These are phyloP conservation scores for Diaporthe capsici DNA, from an alignment of 2,329 filamentous ascomycete species.

Conservation along the genomic window DNA sequence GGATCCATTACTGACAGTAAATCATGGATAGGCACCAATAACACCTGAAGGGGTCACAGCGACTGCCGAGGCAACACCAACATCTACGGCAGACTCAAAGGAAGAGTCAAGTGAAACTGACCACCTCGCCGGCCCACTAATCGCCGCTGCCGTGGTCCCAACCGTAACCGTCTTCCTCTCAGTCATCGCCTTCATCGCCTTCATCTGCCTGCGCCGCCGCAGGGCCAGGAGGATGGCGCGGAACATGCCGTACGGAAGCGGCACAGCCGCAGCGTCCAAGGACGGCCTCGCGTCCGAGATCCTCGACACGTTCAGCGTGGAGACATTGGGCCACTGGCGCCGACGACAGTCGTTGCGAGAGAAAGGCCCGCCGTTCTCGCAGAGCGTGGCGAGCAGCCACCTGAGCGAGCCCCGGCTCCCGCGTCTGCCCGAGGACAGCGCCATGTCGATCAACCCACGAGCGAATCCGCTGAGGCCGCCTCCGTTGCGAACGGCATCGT, in stretches of 20 bases:
- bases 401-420: slow-evolving; percentile 13
- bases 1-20: not conserved
- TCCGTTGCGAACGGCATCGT: not conserved
- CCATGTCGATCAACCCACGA: slow-evolving; percentile 6
- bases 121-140: slow-evolving; percentile 27
- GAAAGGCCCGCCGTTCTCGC: not conserved
- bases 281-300: slow-evolving; percentile 30
- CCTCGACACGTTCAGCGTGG: slow-evolving; percentile 25
- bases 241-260: slow-evolving; percentile 27
- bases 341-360: not conserved
- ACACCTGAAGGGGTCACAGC: not conserved
- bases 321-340: slow-evolving; percentile 16
- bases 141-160: slow-evolving; percentile 34
- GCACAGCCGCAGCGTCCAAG: not conserved
- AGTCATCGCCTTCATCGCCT: slow-evolving; percentile 4
- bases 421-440: slow-evolving; percentile 16
- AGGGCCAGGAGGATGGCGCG: slow-evolving; percentile 13
- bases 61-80: not conserved
- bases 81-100: not conserved
- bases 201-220: slow-evolving; percentile 29
- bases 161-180: slow-evolving; percentile 3
- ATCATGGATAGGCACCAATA: not conserved
- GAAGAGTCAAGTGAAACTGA: not conserved
- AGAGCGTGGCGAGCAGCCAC: slow-evolving; percentile 32
- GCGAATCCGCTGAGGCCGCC: slow-evolving; percentile 20